Base-by-base conservation (phyloP, 768 basidiomycete species). In the Russula dissimulans region DNA sequence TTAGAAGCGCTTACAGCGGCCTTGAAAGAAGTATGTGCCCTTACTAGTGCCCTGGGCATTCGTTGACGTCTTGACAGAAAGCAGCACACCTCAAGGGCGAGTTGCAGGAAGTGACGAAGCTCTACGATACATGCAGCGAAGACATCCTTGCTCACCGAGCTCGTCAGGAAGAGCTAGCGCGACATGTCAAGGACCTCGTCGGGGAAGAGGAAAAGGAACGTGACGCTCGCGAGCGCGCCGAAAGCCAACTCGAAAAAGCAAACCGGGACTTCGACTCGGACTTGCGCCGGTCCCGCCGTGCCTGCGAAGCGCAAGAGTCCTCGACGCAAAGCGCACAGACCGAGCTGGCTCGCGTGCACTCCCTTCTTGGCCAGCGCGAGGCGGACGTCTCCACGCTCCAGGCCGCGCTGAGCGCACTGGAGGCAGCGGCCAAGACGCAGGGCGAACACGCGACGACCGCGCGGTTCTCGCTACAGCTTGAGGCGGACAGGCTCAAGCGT, bases 361-460 rank as follows among this genome's bases (percentile, higher is more conserved):
- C 79, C 0, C 74, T 87, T 9, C 78, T 97, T 0, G 73, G 76
- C 3, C 83, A 87, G 64, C 83, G 91, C 41, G 91, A 95, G 60
- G 69, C 77, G 0, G 95, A 98, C 67, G 73, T 97, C 12, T 75
- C 76, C 1, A 79, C 82, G 0, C 81, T 97, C 3, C 89, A 97
- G 67, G 72, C 71, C 7, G 85, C 85, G 0, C 74, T 97, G n/a
- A 80, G 83, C 63, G 71, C 76, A 1, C 71, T 89, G 49, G 92
- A 97, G 68, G 75, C 78, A 32, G 91, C 94, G 71, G 83, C 85
- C 26, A 86, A 86, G 73, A 79, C 83, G 59, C 79, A 86, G 0
- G 95, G 95, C 22, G 91, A 95, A 73, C 83, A 85, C 12, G 88
- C 89, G 67, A 87, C 87, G 0, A 86, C 85, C 3, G 87, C 92